These are phyloP conservation scores for Amaranthus hypochondriacus DNA, from an alignment of 148 eudicot species.

Conservation along the genomic window DNA sequence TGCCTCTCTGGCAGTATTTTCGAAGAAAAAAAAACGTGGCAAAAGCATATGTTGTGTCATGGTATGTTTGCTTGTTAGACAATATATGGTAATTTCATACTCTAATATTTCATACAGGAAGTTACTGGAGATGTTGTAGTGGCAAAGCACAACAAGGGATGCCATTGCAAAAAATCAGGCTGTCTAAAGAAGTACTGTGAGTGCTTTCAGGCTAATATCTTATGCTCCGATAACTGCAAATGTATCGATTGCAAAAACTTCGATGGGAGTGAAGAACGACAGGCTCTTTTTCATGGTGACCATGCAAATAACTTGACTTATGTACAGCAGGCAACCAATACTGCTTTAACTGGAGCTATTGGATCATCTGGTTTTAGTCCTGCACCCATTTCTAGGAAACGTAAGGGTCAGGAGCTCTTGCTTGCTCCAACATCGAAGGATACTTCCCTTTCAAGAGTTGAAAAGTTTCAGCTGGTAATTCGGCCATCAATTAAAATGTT, in stretches of 20 bases:
- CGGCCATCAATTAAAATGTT: neutral
- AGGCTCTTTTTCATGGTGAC: conserved; percentile 90
- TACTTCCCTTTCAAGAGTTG: conserved; percentile 45
- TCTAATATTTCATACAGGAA: conserved; percentile 45
- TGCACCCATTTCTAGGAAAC: conserved; percentile 68
- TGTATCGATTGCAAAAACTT: conserved; percentile 96
- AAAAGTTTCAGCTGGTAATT: conserved; percentile 61
- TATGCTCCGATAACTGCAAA: conserved; percentile 95
- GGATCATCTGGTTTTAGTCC: conserved; percentile 91
- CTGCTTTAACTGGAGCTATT: conserved; percentile 96
- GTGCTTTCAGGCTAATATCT: conserved; percentile 94
- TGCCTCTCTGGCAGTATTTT: neutral
- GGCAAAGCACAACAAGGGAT: conserved; percentile 94
- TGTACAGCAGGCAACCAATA: conserved; percentile 95
- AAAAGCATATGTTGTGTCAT: neutral
- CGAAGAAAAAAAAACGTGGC: neutral
- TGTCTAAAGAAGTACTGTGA: conserved; percentile 97
- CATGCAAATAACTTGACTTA: conserved; percentile 66
- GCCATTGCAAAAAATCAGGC: conserved; percentile 99
- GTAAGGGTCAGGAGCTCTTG: conserved; percentile 70
- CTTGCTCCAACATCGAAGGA: conserved; percentile 60
- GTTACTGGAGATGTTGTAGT: conserved; percentile 65
- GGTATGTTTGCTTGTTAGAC: neutral
- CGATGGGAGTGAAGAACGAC: conserved; percentile 98
- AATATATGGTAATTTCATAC: neutral